These are phyloP conservation scores for Cryptococcus sp. DNA, from an alignment of 1,284 basidiomycete genomes.

Conservation along the genomic window DNA sequence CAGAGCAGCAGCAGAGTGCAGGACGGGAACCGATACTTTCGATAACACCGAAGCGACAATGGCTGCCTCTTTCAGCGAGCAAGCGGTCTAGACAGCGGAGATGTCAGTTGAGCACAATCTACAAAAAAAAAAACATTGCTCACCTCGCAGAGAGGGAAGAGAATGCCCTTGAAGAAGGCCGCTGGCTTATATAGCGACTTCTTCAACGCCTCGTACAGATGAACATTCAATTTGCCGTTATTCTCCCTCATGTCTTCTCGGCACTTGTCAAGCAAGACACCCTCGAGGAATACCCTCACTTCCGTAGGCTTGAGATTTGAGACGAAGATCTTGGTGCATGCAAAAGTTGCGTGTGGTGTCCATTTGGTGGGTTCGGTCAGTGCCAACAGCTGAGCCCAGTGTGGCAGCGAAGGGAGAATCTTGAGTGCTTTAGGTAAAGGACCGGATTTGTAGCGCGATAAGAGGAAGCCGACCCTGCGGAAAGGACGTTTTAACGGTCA, in stretches of 20 bases:
- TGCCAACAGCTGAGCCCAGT: constrained; percentile 94
- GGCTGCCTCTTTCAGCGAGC: constrained; percentile 91
- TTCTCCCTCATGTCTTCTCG: constrained; percentile 79
- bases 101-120: too few species aligned
- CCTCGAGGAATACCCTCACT: constrained; percentile 90
- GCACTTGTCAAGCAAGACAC: constrained; percentile 87
- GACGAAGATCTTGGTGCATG: constrained; percentile 93
- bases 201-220: constrained; percentile 91
- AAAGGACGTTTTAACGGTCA: not conserved
- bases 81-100: constrained; percentile 60
- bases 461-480: constrained; percentile 75
- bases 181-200: constrained; percentile 94
- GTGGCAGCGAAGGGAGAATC: constrained; percentile 91
- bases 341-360: constrained; percentile 93
- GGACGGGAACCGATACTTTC: constrained; percentile 88
- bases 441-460: constrained; percentile 91
- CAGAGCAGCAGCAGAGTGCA: constrained; percentile 95
- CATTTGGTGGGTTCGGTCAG: constrained; percentile 89
- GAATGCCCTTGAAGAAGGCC: constrained; percentile 97
- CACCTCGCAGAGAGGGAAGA: constrained; percentile 93
- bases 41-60: constrained; percentile 90
- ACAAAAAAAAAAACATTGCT: constrained; percentile 33
- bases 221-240: constrained; percentile 82
- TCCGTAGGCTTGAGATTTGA: constrained; percentile 96
- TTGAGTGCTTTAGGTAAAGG: constrained; percentile 97